Evolutionary conservation across 495 filamentous ascomycete species (phyloP), one percentile per base, ranked within the genome.

Genomic region (Echria macrotheca): DNA sequence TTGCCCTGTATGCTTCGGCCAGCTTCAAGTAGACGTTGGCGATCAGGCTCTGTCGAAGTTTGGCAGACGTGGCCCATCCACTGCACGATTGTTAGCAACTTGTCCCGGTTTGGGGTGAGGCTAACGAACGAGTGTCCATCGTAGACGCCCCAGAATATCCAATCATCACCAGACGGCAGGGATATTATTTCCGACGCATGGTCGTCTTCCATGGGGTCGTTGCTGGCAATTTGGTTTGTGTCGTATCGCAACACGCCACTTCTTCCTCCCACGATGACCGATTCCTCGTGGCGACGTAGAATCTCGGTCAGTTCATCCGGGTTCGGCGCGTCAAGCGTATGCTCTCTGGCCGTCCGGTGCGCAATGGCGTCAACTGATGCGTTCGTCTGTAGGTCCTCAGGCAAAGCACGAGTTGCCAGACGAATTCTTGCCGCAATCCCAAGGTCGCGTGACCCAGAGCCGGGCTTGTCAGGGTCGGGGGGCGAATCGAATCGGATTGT

Each of bases 91-190:
- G 24, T 42, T 24, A 44, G 41, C n/a, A 17, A 10, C 1, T 29
- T 25, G 23, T 28, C 26, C 1, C n/a, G 23, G 31, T n/a, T n/a
- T n/a, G n/a, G n/a, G n/a, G n/a, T n/a, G n/a, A 24, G 39, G 7
- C 19, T 7, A 19, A 19, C 25, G 17, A 11, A 45, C 42, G 24
- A 17, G n/a, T 45, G 42, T 3, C 42, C 42, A 29, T 45, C 42
- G 15, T 45, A 45, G 12, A 45, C 28, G 4, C 42, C 42, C 42
- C 42, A 45, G 12, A 45, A 45, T 28, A 45, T 45, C 42, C 42
- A 45, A 19, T 45, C 42, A 19, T 11, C 25, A 5, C 14, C 10
- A 9, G 42, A 17, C 12, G 41, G 41, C 22, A 25, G 12, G 3
- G 21, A 14, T 26, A 44, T 26, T 22, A 44, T 29, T 4, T 22